Base-by-base conservation (phyloP, 441 rosid genomes). In the Euphorbia schlechtendalii region DNA sequence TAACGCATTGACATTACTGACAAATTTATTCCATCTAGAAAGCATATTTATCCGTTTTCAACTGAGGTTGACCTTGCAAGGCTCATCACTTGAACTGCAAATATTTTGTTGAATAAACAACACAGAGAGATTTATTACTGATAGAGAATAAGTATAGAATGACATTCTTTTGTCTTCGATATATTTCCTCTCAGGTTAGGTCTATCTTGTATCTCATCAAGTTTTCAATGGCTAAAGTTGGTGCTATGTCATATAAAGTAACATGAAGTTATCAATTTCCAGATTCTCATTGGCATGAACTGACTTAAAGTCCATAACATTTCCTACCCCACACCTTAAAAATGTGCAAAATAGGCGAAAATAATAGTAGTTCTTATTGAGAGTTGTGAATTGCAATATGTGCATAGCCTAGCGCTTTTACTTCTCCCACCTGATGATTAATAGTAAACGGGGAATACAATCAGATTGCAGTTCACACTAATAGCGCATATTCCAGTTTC, bases 21-120 rank as follows among this genome's bases (percentile, higher is more conserved):
- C 8, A 40, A 61, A 61, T 27, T 20, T 43, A 45, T 61, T 61
- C 54, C 22, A 15, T 2, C 38, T n/a, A n/a, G 17, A 46, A 46
- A 62, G 43, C 30, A 46, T 62, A 56, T 46, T 62, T 46, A 36
- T 27, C 55, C 48, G 22, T 59, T 36, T 57, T 14, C n/a, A 13
- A 54, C 32, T 1, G 32, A 24, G 57, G 32, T 32, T 54, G 57
- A 22, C 15, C 6, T 25, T 12, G 32, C 32, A 54, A 54, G n/a
- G 0, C n/a, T 24, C 32, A 24, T 24, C 27, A 48, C 53, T 48
- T 48, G 21, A 20, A 48, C 53, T 48, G 10, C 28, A n/a, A 20
- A 11, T 18, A 9, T 36, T 27, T 24, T 12, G n/a, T 54, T 54
- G 57, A 54, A 24, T 10, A 54, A 54, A 13, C 32, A 54, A 17